These are phyloP conservation scores for Chrysoporthe cubensis DNA, from an alignment of 2,329 filamentous ascomycete species.

Conservation along the genomic window DNA sequence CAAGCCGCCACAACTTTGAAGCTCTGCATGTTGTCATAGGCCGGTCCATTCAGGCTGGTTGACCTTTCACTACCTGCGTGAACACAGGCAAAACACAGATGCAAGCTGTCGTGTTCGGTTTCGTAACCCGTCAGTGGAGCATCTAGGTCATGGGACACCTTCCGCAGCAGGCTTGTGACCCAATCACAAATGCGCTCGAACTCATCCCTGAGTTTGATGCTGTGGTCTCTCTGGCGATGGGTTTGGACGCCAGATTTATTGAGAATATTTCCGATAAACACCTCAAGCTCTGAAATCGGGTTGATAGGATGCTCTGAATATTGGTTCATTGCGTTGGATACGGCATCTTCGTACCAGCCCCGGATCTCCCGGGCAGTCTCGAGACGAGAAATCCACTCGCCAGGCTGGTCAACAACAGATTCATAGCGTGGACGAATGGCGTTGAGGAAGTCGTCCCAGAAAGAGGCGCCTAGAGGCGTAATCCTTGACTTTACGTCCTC, in stretches of 20 bases:
- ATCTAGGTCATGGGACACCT: slow-evolving; percentile 5
- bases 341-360: slow-evolving; percentile 49
- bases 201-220: slow-evolving; percentile 55
- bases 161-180: slow-evolving; percentile 42
- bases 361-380: slow-evolving; percentile 47
- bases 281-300: slow-evolving; percentile 54
- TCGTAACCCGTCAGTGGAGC: slow-evolving; percentile 21
- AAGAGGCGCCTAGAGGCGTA: slow-evolving; percentile 36
- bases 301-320: slow-evolving; percentile 50
- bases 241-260: slow-evolving; percentile 55
- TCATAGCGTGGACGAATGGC: slow-evolving; percentile 37
- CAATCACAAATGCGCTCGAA: slow-evolving; percentile 52
- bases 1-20: slow-evolving; percentile 39
- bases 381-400: slow-evolving; percentile 38
- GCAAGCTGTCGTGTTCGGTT: slow-evolving; percentile 31
- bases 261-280: slow-evolving; percentile 60
- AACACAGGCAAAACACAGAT: slow-evolving; percentile 39
- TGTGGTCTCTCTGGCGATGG: slow-evolving; percentile 54
- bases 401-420: slow-evolving; percentile 31
- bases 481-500: slow-evolving; percentile 47
- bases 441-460: slow-evolving; percentile 49
- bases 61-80: slow-evolving; percentile 26
- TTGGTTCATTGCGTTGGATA: slow-evolving; percentile 46
- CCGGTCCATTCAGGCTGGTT: slow-evolving; percentile 7
- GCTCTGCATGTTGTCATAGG: slow-evolving; percentile 32